Conservation (phyloP, 176 grass and related monocot species). For the Avena eriantha region DNA sequence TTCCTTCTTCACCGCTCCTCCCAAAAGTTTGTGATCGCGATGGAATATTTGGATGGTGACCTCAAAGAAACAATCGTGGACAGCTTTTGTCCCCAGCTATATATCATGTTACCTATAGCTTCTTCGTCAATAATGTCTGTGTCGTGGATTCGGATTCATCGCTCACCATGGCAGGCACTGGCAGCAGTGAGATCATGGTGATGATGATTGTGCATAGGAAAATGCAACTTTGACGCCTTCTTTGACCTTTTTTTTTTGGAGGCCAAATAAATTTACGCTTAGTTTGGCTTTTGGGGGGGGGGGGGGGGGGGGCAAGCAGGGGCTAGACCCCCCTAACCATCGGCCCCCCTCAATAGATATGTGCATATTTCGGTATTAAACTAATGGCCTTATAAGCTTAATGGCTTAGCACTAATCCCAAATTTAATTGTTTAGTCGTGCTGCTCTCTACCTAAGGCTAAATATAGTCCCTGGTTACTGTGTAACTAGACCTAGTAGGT, state of each 20-base stretch:
- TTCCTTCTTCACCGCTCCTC: background rate
- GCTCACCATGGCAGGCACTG: background rate
- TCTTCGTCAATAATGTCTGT: background rate
- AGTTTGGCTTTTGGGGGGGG: too few relatives aligned
- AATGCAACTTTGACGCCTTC: background rate
- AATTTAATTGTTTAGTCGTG: too few relatives aligned
- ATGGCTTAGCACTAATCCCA: too few relatives aligned
- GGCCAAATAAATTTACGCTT: too few relatives aligned
- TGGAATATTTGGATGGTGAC: background rate
- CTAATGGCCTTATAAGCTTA: too few relatives aligned
- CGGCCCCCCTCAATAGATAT: too few relatives aligned
- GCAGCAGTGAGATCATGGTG: background rate
- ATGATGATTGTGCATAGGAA: background rate
- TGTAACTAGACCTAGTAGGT: too few relatives aligned
- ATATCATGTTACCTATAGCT: background rate
- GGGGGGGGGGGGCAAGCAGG: too few relatives aligned
- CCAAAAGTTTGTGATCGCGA: conserved; percentile 45
- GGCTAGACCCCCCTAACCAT: too few relatives aligned
- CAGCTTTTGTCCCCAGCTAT: background rate
- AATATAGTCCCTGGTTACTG: too few relatives aligned
- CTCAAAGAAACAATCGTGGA: background rate
- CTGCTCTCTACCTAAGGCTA: too few relatives aligned
- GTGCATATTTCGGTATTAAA: too few relatives aligned
- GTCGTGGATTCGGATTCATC: background rate
- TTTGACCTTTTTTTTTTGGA: background rate